These are phyloP conservation scores for Conoideocrella luteorostrata DNA, from an alignment of 2,329 filamentous ascomycete species.

Conservation along the genomic window DNA sequence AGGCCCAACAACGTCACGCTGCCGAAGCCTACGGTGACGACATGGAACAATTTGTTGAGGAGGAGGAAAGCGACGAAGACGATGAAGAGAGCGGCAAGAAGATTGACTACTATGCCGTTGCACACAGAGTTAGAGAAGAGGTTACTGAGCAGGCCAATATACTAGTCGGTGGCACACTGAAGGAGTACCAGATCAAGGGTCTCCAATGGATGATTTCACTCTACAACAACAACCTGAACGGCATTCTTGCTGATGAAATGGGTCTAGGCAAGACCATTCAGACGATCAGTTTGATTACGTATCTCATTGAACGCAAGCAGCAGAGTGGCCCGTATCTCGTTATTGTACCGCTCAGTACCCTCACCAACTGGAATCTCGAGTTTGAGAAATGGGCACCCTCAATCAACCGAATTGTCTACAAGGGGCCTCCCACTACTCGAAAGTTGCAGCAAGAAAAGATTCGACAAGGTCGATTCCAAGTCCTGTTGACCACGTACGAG, in stretches of 20 bases:
- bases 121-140: slow-evolving; percentile 91
- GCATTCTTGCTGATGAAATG: slow-evolving; percentile 98
- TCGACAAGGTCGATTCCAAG: slow-evolving; percentile 90
- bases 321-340: slow-evolving; percentile 91
- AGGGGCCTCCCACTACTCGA: slow-evolving; percentile 81
- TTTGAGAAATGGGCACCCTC: slow-evolving; percentile 98
- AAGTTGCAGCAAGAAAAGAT: slow-evolving; percentile 92
- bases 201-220: slow-evolving; percentile 99
- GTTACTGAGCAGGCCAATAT: slow-evolving; percentile 77
- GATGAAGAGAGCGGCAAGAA: slow-evolving; percentile 68
- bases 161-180: slow-evolving; percentile 84
- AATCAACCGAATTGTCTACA: slow-evolving; percentile 86
- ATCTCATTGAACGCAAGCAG: slow-evolving; percentile 92
- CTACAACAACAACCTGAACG: slow-evolving; percentile 99
- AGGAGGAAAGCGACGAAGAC: slow-evolving; percentile 63
- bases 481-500: slow-evolving; percentile 94
- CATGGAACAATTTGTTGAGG: slow-evolving; percentile 38
- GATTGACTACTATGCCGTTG: slow-evolving; percentile 98
- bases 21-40: slow-evolving; percentile 72
- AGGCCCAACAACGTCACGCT: slow-evolving; percentile 81
- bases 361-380: slow-evolving; percentile 98
- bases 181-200: slow-evolving; percentile 98
- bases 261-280: slow-evolving; percentile 99
- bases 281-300: slow-evolving; percentile 94
- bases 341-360: slow-evolving; percentile 91